These are phyloP conservation scores for Solanum clarkiae DNA, from an alignment of 257 asterid species.

Conservation along the genomic window DNA sequence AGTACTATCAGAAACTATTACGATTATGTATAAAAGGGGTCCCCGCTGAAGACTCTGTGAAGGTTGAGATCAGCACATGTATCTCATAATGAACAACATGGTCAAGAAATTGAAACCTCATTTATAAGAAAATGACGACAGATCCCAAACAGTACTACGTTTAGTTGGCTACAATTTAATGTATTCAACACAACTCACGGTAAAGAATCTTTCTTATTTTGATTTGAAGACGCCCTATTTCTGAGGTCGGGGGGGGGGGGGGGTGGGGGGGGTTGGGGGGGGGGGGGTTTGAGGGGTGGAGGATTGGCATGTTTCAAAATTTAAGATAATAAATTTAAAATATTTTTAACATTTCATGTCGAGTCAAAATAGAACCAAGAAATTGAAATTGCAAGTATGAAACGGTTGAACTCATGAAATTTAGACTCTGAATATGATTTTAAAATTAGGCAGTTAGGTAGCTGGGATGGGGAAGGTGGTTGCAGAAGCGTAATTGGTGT, in stretches of 20 bases:
- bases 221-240: background rate
- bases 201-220: background rate
- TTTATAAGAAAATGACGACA: background rate
- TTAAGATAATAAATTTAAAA: too few species aligned
- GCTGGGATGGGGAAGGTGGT: background rate
- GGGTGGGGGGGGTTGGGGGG: background rate
- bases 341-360: too few species aligned
- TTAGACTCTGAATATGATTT: background rate
- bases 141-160: background rate
- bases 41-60: background rate
- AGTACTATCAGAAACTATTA: background rate
- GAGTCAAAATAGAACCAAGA: too few species aligned
- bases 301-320: too few species aligned
- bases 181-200: background rate
- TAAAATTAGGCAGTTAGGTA: background rate
- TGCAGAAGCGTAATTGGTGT: background rate
- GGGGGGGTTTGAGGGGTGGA: background rate
- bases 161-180: background rate
- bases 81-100: background rate
- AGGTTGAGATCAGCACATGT: conserved; percentile 2
- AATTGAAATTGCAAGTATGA: too few species aligned
- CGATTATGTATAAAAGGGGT: background rate
- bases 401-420: background rate
- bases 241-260: background rate
- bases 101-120: background rate